Evolutionary conservation across 805 yeast genomes (phyloP).

Genomic region (Barnettozyma vustinii): DNA sequence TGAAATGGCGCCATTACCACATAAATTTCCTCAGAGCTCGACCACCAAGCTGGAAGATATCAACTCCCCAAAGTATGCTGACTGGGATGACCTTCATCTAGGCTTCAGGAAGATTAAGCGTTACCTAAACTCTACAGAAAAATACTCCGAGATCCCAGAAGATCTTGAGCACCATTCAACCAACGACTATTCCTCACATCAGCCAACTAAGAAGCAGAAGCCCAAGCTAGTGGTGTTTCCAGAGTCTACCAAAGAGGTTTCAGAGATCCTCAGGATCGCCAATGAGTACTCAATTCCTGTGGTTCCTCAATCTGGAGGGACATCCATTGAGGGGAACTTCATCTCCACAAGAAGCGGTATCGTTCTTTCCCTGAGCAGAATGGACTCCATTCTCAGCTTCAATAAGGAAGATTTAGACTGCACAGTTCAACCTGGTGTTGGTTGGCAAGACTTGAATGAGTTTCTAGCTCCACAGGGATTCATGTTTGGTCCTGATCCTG

Average conservation of each 20-base stretch:
- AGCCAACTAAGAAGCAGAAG: slow-evolving; percentile 38
- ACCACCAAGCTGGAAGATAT: slow-evolving; percentile 15
- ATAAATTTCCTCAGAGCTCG: slow-evolving; percentile 17
- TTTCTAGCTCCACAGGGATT: slow-evolving; percentile 42
- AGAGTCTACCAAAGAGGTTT: slow-evolving; percentile 50
- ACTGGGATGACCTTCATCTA: slow-evolving; percentile 1
- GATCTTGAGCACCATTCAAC: slow-evolving; percentile 42
- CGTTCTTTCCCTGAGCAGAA: slow-evolving; percentile 49
- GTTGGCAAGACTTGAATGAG: slow-evolving; percentile 66
- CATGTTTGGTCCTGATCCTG: slow-evolving; percentile 71
- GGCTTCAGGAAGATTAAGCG: slow-evolving; percentile 14
- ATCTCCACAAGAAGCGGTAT: slow-evolving; percentile 57
- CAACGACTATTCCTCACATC: slow-evolving; percentile 44
- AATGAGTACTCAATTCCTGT: slow-evolving; percentile 52
- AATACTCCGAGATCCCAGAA: slow-evolving; percentile 24
- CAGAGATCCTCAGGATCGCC: slow-evolving; percentile 47
- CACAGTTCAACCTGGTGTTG: slow-evolving; percentile 70
- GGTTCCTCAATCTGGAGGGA: slow-evolving; percentile 59
- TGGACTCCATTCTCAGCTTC: slow-evolving; percentile 53
- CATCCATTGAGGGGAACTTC: slow-evolving; percentile 65
- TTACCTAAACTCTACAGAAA: slow-evolving; percentile 10
- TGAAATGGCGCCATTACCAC: slow-evolving; percentile 10
- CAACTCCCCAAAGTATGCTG: slow-evolving; percentile 16
- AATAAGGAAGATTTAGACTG: slow-evolving; percentile 65
- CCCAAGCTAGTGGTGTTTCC: slow-evolving; percentile 44